A percentile compares a stretch with the other conserved stretches of the same genome.
Evolutionary conservation across 169 alveolate genomes (phyloP).

Genomic region (Cryptosporidium viatorum): DNA sequence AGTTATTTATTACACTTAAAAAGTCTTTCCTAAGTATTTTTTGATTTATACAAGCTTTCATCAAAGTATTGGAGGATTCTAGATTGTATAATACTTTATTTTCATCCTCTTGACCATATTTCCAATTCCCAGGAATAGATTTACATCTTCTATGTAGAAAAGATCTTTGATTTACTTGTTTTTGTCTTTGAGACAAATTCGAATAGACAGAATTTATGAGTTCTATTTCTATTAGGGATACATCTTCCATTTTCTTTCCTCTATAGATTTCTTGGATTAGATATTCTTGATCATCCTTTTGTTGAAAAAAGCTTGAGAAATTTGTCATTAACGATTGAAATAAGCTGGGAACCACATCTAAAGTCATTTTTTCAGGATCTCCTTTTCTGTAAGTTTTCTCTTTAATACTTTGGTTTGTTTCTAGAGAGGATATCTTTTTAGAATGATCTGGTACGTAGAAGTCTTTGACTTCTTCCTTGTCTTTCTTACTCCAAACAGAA

Average conservation of each 20-base stretch:
- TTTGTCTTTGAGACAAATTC: neutral
- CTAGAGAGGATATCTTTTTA: no score
- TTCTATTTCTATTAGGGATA: slow-evolving; percentile 15
- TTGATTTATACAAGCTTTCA: neutral
- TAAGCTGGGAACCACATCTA: neutral
- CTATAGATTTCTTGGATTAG: slow-evolving; percentile 6
- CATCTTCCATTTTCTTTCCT: neutral
- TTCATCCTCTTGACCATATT: neutral
- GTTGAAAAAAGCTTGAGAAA: slow-evolving; percentile 5
- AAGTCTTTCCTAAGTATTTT: neutral
- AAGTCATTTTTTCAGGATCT: neutral
- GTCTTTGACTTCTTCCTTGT: neutral
- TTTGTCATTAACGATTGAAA: slow-evolving; percentile 7
- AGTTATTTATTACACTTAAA: neutral
- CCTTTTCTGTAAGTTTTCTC: neutral
- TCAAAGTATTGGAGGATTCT: slow-evolving; percentile 5
- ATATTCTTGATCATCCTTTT: neutral
- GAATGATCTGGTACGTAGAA: no score
- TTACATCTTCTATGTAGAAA: slow-evolving; percentile 13
- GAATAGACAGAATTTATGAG: neutral
- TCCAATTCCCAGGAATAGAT: slow-evolving; percentile 34
- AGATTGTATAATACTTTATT: neutral
- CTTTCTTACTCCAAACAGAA: slow-evolving; percentile 1
- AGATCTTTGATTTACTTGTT: neutral
- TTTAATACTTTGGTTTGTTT: no score